Evolutionary conservation across 352 stramenopile species (phyloP), one percentile per base, ranked within the genome.

Genomic region (Pythium grandisporangium): DNA sequence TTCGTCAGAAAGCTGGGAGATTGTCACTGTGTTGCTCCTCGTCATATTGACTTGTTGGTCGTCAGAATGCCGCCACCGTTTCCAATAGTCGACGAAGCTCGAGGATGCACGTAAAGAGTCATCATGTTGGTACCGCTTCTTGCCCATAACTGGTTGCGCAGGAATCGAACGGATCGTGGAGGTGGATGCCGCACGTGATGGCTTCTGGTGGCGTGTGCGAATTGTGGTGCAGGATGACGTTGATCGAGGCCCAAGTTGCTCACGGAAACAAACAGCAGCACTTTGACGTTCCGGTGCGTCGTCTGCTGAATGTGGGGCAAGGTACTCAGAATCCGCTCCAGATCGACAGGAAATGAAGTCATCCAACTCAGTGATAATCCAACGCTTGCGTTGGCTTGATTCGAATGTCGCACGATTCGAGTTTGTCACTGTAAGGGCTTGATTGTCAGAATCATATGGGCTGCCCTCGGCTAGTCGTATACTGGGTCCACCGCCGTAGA

Each of bases 401-500:
- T 43, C 13, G 3, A 26, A 14, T 12, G n/a, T 25, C 2, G 6
- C 30, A 8, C 39, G 27, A 20, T 7, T 30, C 17, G n/a, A 4
- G 2, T 20, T 39, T 24, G 23, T 14, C 17, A n/a, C n/a, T n/a
- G n/a, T n/a, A n/a, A n/a, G n/a, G n/a, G n/a, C n/a, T n/a, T n/a
- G n/a, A n/a, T n/a, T n/a, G n/a, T n/a, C n/a, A n/a, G n/a, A n/a
- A n/a, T n/a, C n/a, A n/a, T n/a, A n/a, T n/a, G n/a, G n/a, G n/a
- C n/a, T n/a, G n/a, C n/a, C n/a, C n/a, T n/a, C n/a, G n/a, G n/a
- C n/a, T n/a, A n/a, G n/a, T n/a, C n/a, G n/a, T n/a, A n/a, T n/a
- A n/a, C 64, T 81, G 4, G 74, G 74, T 10, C 74, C 74, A 19
- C 74, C 74, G 22, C 74, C 66, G 22, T 87, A 87, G 1, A 83